Base-by-base conservation (phyloP, 140 eudicot genomes). In the Eryngium alpinum region DNA sequence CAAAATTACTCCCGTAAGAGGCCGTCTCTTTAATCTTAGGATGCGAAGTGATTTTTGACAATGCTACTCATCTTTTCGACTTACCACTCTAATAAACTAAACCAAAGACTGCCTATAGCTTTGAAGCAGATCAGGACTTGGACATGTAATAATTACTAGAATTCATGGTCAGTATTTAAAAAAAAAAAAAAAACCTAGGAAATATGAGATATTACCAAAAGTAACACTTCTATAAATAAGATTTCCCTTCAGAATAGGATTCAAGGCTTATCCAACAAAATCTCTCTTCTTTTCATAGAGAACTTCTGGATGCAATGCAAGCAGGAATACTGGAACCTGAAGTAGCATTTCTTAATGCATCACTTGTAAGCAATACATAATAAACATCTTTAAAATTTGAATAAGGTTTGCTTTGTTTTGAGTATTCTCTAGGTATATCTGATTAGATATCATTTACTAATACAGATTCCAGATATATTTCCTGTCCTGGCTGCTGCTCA, bases 401-500 rank as follows among this genome's bases (percentile, higher is more conserved):
- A 50, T 49, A 75, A 28, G 27, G 11, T 75, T 25, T 16, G n/a
- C 1, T 32, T 44, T 1, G 22, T 5, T 49, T 43, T 49, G 29
- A 15, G 50, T 50, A 63, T 16, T 27, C 25, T 75, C 72, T 46
- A 56, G 31, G 18, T 77, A 44, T 34, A 9, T 56, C 49, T 62
- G 13, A 44, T 43, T 28, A 43, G n/a, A 29, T 79, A 24, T 46
- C 21, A 18, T 79, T 79, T 32, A 69, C 59, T 62, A 76, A 51
- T 46, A 82, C 89, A 94, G 98, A 86, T 95, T 65, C 93, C 97
- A 24, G 97, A 92, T 83, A 81, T 87, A 38, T 95, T 95, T 73
- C 99, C 99, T 52, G 90, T 92, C 84, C 87, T 95, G 86, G 96
- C 97, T 56, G 97, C 99, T 85, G 99, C 99, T 71, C 88, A 92